Evolutionary conservation across 2,329 filamentous ascomycete species (phyloP).

Genomic region (Chalara sp.): DNA sequence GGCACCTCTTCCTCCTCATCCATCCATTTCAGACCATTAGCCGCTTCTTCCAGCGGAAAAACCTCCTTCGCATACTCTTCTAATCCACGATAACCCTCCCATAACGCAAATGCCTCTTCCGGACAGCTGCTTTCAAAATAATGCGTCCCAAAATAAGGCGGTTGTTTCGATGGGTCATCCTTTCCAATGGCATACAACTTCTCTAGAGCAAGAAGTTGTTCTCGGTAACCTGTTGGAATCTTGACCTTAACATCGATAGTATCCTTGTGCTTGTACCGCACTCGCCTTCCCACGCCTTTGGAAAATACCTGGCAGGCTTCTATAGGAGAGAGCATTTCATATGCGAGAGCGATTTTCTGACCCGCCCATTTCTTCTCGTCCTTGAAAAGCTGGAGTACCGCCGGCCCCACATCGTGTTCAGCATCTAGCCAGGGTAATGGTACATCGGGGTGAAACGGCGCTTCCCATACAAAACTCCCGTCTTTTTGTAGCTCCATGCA

Average conservation of each 20-base stretch:
- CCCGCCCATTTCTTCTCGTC: conserved; percentile 84
- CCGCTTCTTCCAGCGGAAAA: conserved; percentile 89
- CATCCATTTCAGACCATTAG: conserved; percentile 95
- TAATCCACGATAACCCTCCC: conserved; percentile 85
- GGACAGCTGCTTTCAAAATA: conserved; percentile 60
- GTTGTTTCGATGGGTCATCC: conserved; percentile 44
- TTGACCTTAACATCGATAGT: conserved; percentile 80
- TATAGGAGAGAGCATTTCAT: conserved; percentile 76
- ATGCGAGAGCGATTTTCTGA: conserved; percentile 76
- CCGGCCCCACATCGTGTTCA: conserved; percentile 91
- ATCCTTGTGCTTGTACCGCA: conserved; percentile 64
- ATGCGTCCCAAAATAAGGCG: conserved; percentile 55
- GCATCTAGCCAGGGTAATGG: conserved; percentile 93
- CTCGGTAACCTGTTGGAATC: conserved; percentile 80
- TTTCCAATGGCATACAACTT: conserved; percentile 44
- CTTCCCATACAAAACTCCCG: conserved; percentile 86
- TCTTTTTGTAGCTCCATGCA: conserved; percentile 85
- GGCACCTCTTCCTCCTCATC: conserved; percentile 31
- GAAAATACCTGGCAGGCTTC: conserved; percentile 80
- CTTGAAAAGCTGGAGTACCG: conserved; percentile 90
- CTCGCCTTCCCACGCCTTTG: conserved; percentile 68
- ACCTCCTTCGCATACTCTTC: conserved; percentile 94
- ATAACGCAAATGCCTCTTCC: conserved; percentile 69
- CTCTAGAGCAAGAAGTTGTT: conserved; percentile 70
- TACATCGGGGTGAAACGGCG: conserved; percentile 84